phyloP scores from a whole-genome alignment of 208 protist species.

The Leishmania guyanensis region DNA sequence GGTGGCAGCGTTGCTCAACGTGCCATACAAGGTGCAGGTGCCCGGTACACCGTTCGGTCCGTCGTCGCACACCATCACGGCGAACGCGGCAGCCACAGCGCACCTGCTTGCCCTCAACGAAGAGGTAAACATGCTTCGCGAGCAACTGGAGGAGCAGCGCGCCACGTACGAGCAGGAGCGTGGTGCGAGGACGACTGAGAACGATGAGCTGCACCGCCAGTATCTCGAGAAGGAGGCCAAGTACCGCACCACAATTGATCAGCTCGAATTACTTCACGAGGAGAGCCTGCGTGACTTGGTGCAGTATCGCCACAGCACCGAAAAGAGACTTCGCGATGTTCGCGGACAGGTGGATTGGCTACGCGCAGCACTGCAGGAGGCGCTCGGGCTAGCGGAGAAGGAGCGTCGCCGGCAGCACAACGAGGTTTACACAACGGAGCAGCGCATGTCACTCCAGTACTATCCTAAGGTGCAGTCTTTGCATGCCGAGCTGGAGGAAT shows the following conservation, averaged over 20 bases:
- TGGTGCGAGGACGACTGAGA: constrained; percentile 32
- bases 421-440: constrained; percentile 28
- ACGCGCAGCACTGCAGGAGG: constrained; percentile 37
- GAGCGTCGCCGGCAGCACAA: constrained; percentile 42
- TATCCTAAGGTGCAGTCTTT: constrained; percentile 38
- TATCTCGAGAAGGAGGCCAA: constrained; percentile 31
- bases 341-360: constrained; percentile 52
- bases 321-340: constrained; percentile 42
- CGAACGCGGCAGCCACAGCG: constrained; percentile 14
- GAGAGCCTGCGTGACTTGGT: constrained; percentile 58
- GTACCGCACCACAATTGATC: constrained; percentile 42
- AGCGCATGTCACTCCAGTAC: constrained; percentile 33
- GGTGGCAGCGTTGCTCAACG: constrained; percentile 11
- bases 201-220: constrained; percentile 37
- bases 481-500: constrained; percentile 35
- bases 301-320: constrained; percentile 47
- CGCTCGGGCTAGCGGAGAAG: constrained; percentile 35
- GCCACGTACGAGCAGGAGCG: constrained; percentile 64
- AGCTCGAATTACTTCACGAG: constrained; percentile 60
- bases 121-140: constrained; percentile 56
- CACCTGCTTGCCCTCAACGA: constrained; percentile 52
- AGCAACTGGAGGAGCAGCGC: constrained; percentile 71
- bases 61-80: constrained; percentile 13
- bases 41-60: constrained; percentile 2
- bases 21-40: constrained; percentile 32